phyloP scores from a whole-genome alignment of 331 rosid species.

The Stylosanthes scabra region DNA sequence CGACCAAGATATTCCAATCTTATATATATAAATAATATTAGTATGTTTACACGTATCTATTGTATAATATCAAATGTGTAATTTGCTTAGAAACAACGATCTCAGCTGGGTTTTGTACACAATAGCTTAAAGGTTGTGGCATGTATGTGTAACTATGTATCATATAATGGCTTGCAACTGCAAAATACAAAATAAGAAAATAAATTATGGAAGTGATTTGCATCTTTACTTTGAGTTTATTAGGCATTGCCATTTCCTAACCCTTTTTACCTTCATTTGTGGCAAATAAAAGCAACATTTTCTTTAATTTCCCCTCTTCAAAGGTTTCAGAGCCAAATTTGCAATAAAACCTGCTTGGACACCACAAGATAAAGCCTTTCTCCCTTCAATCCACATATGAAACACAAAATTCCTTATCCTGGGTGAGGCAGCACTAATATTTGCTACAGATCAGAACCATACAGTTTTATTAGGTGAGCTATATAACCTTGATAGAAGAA shows the following conservation, averaged over 20 bases:
- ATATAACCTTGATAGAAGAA: background rate
- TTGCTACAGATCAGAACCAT: background rate
- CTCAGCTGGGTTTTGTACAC: constrained; percentile 4
- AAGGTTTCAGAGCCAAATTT: background rate
- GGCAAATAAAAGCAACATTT: background rate
- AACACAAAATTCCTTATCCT: constrained; percentile 3
- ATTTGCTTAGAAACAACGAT: constrained; percentile 25
- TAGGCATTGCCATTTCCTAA: background rate
- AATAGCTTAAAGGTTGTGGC: constrained; percentile 10
- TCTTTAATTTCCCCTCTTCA: background rate
- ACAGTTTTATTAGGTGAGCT: background rate
- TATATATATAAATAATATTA: constrained; percentile 34
- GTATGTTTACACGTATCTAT: constrained; percentile 19
- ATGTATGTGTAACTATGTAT: constrained; percentile 19
- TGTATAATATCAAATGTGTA: constrained; percentile 40
- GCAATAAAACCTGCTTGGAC: background rate
- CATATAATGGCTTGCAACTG: constrained; percentile 31
- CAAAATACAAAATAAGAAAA: constrained; percentile 36
- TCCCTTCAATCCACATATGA: background rate
- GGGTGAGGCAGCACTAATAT: constrained; percentile 24
- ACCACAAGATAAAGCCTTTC: background rate
- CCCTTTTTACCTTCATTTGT: background rate
- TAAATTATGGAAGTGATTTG: constrained; percentile 28
- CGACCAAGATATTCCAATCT: constrained; percentile 42
- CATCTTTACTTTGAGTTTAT: background rate